Percentiles rank a stretch among this genome's conserved stretches.
phyloP scores from a whole-genome alignment of 108 stramenopile genomes.

The Fragilaria radians region DNA sequence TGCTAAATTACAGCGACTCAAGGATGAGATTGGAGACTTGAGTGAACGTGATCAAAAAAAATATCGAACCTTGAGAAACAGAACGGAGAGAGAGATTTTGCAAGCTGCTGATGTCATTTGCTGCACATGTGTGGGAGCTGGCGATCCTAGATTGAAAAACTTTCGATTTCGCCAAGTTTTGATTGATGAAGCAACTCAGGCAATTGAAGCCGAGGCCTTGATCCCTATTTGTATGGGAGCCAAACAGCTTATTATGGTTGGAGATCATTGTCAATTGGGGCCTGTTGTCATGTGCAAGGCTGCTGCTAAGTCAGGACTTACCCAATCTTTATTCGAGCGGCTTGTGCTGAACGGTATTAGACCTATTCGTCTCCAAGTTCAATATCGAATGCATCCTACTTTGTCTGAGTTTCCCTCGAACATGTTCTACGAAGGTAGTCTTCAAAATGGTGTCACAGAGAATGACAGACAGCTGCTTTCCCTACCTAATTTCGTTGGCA shows the following conservation, averaged over 20 bases:
- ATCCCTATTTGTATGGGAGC: constrained; percentile 88
- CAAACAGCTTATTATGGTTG: constrained; percentile 87
- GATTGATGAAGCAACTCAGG: constrained; percentile 98
- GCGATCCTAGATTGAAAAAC: constrained; percentile 93
- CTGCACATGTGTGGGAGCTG: constrained; percentile 97
- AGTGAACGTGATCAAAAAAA: constrained; percentile 88
- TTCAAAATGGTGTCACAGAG: constrained; percentile 98
- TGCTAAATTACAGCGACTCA: constrained; percentile 87
- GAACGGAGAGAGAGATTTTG: constrained; percentile 91
- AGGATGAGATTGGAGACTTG: constrained; percentile 93
- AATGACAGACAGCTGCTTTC: constrained; percentile 81
- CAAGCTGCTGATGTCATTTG: constrained; percentile 99
- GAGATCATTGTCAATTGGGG: constrained; percentile 97
- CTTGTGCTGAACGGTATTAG: constrained; percentile 90
- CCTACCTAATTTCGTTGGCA: constrained; percentile 64
- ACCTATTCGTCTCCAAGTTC: constrained; percentile 90
- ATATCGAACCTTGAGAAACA: constrained; percentile 65
- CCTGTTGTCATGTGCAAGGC: constrained; percentile 92
- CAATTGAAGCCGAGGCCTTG: constrained; percentile 92
- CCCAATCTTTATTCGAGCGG: constrained; percentile 94
- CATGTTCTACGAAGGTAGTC: constrained; percentile 80
- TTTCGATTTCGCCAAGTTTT: constrained; percentile 95
- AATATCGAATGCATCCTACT: constrained; percentile 93
- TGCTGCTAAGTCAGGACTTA: constrained; percentile 78
- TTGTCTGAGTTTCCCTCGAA: constrained; percentile 85